Evolutionary conservation across 179 eudicot species (phyloP).

Genomic region (Vitellaria paradoxa): DNA sequence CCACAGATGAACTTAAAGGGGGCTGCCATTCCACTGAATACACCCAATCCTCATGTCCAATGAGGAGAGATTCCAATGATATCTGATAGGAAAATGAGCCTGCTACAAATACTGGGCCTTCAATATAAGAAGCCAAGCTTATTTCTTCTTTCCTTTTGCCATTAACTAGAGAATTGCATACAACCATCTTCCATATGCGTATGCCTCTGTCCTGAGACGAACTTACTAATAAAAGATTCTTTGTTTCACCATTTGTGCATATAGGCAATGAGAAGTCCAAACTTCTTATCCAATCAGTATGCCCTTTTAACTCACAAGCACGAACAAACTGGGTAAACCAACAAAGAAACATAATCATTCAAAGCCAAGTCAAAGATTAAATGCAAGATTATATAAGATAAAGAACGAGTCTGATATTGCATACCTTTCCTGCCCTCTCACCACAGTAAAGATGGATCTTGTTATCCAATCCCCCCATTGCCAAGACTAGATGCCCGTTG

Average conservation of each 20-base stretch:
- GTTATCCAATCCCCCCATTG: slow-evolving; percentile 94
- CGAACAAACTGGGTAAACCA: slow-evolving; percentile 59
- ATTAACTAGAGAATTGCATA: slow-evolving; percentile 35
- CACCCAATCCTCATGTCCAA: slow-evolving; percentile 99
- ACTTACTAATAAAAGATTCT: slow-evolving; percentile 69
- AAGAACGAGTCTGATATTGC: slow-evolving; percentile 11
- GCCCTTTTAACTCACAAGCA: slow-evolving; percentile 93
- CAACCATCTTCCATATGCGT: slow-evolving; percentile 85
- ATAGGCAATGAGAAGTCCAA: slow-evolving; percentile 87
- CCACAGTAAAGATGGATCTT: slow-evolving; percentile 88
- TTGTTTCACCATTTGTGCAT: slow-evolving; percentile 38
- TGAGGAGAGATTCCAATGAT: slow-evolving; percentile 85
- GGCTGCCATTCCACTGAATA: slow-evolving; percentile 98
- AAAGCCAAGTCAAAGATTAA: neutral
- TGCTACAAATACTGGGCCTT: slow-evolving; percentile 74
- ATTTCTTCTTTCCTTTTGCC: slow-evolving; percentile 39
- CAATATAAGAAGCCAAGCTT: slow-evolving; percentile 79
- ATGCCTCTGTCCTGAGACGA: slow-evolving; percentile 97
- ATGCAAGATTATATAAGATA: neutral
- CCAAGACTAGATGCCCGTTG: slow-evolving; percentile 55
- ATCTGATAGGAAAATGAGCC: slow-evolving; percentile 72
- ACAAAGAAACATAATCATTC: no score
- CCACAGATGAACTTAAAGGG: slow-evolving; percentile 41
- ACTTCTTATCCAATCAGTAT: slow-evolving; percentile 93
- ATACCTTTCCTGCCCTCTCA: slow-evolving; percentile 75